phyloP scores from a whole-genome alignment of 1,284 basidiomycete species.

The Ceratorhiza oryzae-sativae region DNA sequence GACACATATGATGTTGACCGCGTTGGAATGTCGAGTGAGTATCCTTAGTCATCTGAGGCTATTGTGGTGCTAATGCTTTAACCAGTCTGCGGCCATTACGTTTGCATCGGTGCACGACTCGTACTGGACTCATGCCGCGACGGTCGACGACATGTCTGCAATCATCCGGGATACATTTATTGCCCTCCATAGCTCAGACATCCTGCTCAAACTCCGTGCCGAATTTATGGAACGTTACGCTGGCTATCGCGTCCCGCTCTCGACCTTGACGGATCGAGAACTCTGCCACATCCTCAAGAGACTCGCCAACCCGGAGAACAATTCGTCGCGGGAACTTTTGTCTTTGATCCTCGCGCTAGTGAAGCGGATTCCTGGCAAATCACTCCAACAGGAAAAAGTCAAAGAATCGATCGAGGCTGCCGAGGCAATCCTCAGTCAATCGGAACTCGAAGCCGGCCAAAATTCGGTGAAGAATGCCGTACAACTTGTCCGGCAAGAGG shows the following conservation, averaged over 20 bases:
- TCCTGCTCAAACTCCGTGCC: conserved; percentile 66
- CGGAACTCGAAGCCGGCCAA: conserved; percentile 32
- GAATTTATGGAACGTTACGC: conserved; percentile 85
- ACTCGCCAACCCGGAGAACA: conserved; percentile 29
- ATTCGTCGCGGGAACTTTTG: conserved; percentile 51
- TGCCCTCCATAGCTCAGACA: conserved; percentile 86
- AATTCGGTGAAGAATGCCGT: conserved; percentile 32
- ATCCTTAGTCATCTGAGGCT: neutral
- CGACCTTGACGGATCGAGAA: conserved; percentile 54
- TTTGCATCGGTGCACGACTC: conserved; percentile 99
- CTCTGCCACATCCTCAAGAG: conserved; percentile 36
- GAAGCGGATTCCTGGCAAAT: neutral
- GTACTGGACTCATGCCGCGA: conserved; percentile 96
- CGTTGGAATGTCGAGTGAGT: conserved; percentile 84
- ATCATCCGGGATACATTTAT: conserved; percentile 95
- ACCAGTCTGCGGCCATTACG: conserved; percentile 72
- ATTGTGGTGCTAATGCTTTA: neutral
- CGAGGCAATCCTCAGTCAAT: conserved; percentile 38
- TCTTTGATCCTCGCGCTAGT: conserved; percentile 21
- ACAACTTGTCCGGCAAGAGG: conserved; percentile 21
- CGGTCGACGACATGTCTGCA: conserved; percentile 88
- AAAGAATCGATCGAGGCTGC: conserved; percentile 28
- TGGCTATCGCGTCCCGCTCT: conserved; percentile 74
- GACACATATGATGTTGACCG: conserved; percentile 98
- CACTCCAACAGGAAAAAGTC: conserved; percentile 15